Conservation (phyloP, 148 eudicot species). For the Silene uniflora region DNA sequence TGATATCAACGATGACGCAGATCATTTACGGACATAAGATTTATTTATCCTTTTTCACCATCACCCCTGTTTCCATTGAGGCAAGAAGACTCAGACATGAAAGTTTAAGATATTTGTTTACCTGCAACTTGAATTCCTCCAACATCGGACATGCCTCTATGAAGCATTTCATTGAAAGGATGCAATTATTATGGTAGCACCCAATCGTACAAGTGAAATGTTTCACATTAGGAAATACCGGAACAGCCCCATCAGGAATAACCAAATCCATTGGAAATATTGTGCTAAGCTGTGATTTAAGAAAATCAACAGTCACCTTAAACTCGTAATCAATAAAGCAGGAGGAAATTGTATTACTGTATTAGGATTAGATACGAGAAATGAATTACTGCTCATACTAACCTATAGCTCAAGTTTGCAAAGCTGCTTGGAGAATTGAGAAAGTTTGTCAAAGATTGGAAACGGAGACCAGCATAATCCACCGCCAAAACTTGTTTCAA, state of each 20-base stretch:
- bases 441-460: neutral
- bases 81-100: no score
- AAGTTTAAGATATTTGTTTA: neutral
- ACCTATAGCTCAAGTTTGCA: neutral
- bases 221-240: neutral
- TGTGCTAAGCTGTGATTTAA: no score
- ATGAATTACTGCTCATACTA: neutral
- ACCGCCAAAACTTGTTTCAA: neutral
- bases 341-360: no score
- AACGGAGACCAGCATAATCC: neutral
- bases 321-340: no score
- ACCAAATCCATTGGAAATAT: neutral
- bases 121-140: neutral
- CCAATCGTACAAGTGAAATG: neutral
- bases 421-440: neutral
- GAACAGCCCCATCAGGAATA: neutral
- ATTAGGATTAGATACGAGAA: neutral
- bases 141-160: neutral
- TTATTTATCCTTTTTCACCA: no score
- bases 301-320: no score
- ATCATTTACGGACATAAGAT: neutral
- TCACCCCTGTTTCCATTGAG: no score
- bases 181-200: neutral
- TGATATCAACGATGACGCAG: neutral
- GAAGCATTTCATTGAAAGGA: neutral